Conservation (phyloP, 371 early-diverging fungal species). For the Globomyces sp. region DNA sequence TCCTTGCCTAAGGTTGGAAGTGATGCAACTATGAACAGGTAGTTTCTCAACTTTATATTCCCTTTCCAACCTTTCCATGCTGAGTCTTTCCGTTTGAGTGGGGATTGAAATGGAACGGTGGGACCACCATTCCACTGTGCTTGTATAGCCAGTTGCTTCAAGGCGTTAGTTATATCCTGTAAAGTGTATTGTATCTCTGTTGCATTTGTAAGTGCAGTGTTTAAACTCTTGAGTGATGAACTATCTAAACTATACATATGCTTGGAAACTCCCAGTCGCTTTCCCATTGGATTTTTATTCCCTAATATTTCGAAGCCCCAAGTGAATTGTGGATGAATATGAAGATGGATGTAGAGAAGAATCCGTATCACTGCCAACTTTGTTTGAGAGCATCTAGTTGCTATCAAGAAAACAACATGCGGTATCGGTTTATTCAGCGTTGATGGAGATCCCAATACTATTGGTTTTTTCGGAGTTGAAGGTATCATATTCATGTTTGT, state of each 20-base stretch:
- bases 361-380: slow-evolving; percentile 1
- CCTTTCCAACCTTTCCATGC: background rate
- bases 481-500: no score
- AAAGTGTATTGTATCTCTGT: slow-evolving; percentile 9
- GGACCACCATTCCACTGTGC: slow-evolving; percentile 13
- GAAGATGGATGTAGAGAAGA: slow-evolving; percentile 4
- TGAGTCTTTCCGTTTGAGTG: background rate
- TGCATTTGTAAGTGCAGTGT: background rate
- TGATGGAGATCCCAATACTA: slow-evolving; percentile 5
- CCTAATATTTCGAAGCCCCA: slow-evolving; percentile 11
- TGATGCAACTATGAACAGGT: slow-evolving; percentile 10
- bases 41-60: slow-evolving; percentile 11
- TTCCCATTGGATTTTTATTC: background rate
- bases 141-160: background rate
- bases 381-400: background rate
- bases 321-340: slow-evolving; percentile 7
- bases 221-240: background rate
- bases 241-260: background rate
- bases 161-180: background rate
- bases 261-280: slow-evolving; percentile 5
- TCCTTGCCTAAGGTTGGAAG: background rate
- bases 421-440: slow-evolving; percentile 1
- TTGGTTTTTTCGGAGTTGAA: slow-evolving; percentile 1
- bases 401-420: slow-evolving; percentile 1
- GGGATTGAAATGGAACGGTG: slow-evolving; percentile 3